Base-by-base conservation (phyloP, 441 rosid species). In the Biscutella laevigata region DNA sequence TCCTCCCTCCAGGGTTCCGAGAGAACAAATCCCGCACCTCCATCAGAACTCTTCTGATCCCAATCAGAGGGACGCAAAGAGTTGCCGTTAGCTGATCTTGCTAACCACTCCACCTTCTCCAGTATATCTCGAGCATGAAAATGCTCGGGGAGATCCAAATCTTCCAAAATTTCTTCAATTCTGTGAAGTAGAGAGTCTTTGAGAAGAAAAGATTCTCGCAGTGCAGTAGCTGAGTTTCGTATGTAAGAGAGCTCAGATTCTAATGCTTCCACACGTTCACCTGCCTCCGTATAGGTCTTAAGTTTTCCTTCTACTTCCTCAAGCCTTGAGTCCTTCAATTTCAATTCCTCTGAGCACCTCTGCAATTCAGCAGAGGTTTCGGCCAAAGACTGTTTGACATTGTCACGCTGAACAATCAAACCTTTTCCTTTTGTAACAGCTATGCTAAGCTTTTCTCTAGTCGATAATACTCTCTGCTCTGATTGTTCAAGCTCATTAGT, bases 351-450 rank as follows among this genome's bases (percentile, higher is more conserved):
- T 8, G 75, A 73, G 74, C 82, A 80, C 61, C 77, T 85, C 71
- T 90, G 95, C 62, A 94, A 66, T 72, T 90, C 92, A 64, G 71
- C 74, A 34, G 95, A 78, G 62, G 75, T 81, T 72, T 82, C 88
- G 6, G 94, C 82, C 49, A 90, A 72, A 10, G 77, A 74, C 69
- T 82, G 94, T 75, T 89, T 94, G 54, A 87, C 68, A 76, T 73
- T 71, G 67, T 94, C 99, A 20, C 95, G 96, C 64, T 83, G 88
- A 68, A 74, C 89, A 50, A 90, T 73, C 73, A 94, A 68, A 64
- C 96, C 95, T 76, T 94, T 94, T 56, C 99, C 99, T 74, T 94
- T 94, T 37, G 96, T 76, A 70, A 94, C 97, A 53, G 99, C 99
- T 53, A 94, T 87, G 75, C 97, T 63, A 47, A 90, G 97, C 83